A percentile compares a stretch with the other conserved stretches of the same genome.
Evolutionary conservation across 1,284 basidiomycete species (phyloP).

Genomic region (Amylostereum chailletii): DNA sequence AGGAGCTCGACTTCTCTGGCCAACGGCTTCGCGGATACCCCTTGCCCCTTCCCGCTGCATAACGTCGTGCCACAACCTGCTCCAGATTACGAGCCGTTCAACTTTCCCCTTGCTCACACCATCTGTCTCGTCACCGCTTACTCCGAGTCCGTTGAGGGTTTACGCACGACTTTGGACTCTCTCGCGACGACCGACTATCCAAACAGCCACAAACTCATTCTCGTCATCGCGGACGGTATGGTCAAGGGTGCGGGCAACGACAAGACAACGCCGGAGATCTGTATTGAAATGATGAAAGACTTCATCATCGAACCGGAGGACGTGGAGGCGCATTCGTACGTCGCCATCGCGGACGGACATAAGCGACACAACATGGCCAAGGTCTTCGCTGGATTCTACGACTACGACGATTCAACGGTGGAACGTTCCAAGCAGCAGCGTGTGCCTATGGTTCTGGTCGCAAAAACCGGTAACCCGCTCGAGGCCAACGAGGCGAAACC

Average conservation of each 20-base stretch:
- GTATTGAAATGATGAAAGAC: slow-evolving; percentile 96
- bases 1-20: slow-evolving; percentile 78
- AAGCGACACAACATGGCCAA: slow-evolving; percentile 99
- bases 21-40: slow-evolving; percentile 48
- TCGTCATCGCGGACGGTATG: slow-evolving; percentile 97
- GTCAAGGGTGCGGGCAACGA: slow-evolving; percentile 91
- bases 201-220: slow-evolving; percentile 93
- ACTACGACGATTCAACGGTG: slow-evolving; percentile 88
- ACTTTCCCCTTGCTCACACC: slow-evolving; percentile 90
- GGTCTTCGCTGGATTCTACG: slow-evolving; percentile 96
- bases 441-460: slow-evolving; percentile 91
- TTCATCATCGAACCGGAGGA: slow-evolving; percentile 78
- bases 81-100: slow-evolving; percentile 89
- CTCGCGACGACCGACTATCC: slow-evolving; percentile 98
- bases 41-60: slow-evolving; percentile 87
- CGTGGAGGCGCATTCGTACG: slow-evolving; percentile 93
- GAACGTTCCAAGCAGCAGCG: slow-evolving; percentile 95
- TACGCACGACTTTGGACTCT: slow-evolving; percentile 95
- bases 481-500: slow-evolving; percentile 89
- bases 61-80: slow-evolving; percentile 93
- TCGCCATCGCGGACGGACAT: slow-evolving; percentile 97
- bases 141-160: slow-evolving; percentile 93
- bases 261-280: slow-evolving; percentile 90
- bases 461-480: slow-evolving; percentile 88
- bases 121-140: slow-evolving; percentile 98